Conservation (phyloP, 805 yeast genomes). For the Hermanozyma aechmeae region DNA sequence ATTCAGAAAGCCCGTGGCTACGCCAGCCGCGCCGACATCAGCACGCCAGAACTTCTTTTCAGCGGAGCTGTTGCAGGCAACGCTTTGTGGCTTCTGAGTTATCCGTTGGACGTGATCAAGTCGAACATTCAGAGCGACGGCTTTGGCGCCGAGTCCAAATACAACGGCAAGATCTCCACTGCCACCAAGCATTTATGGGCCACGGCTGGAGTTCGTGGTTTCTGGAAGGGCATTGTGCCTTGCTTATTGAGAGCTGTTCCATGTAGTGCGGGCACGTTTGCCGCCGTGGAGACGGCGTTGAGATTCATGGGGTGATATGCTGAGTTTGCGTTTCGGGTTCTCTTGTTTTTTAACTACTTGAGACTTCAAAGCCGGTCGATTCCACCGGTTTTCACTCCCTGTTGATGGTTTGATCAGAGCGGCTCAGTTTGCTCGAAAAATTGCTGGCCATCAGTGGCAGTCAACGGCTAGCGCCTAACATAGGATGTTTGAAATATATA, state of each 20-base stretch:
- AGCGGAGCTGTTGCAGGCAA: constrained; percentile 65
- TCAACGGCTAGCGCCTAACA: no score
- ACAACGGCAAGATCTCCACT: constrained; percentile 25
- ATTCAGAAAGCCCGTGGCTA: constrained; percentile 24
- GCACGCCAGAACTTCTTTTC: constrained; percentile 45
- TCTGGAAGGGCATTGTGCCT: constrained; percentile 57
- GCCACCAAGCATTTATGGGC: constrained; percentile 32
- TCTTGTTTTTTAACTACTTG: no score
- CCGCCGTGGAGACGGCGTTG: constrained; percentile 62
- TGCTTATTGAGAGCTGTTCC: constrained; percentile 54
- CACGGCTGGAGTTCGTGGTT: constrained; percentile 39
- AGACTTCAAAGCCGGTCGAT: no score
- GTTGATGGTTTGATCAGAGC: no score
- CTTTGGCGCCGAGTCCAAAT: constrained; percentile 36
- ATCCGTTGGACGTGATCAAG: constrained; percentile 44
- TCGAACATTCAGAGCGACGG: constrained; percentile 45
- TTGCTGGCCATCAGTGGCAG: no score
- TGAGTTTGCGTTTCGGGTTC: no score
- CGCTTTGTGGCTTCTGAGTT: constrained; percentile 50
- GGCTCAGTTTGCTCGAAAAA: no score
- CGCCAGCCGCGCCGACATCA: constrained; percentile 36
- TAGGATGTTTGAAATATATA: no score
- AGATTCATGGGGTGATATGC: constrained; percentile 39
- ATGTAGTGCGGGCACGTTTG: constrained; percentile 68
- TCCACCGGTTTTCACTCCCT: no score